These are phyloP conservation scores for Plasmodium falciparum DNA, from an alignment of 169 alveolate species.

Conservation along the genomic window DNA sequence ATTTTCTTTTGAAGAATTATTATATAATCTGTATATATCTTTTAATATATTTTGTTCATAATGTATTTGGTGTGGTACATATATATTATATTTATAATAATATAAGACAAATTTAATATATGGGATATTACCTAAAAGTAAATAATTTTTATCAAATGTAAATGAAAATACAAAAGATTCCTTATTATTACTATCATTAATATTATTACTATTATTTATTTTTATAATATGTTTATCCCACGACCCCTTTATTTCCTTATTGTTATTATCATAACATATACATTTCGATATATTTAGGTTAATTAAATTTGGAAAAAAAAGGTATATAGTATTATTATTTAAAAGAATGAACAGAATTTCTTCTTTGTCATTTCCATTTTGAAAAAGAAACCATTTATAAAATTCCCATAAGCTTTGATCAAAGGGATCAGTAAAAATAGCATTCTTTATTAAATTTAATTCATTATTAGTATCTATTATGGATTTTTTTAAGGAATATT, in stretches of 20 bases:
- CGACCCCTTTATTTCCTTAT: constrained; percentile 35
- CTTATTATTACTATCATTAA: constrained; percentile 1
- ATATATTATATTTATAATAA: constrained; percentile 66
- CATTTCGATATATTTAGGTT: constrained; percentile 35
- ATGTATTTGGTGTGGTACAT: constrained; percentile 29
- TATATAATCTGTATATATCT: constrained; percentile 12
- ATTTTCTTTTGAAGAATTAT: constrained; percentile 12
- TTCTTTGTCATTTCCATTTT: constrained; percentile 63
- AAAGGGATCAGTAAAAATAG: constrained; percentile 72
- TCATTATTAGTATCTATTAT: constrained; percentile 33
- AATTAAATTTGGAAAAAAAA: constrained; percentile 58
- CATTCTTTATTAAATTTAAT: constrained; percentile 57
- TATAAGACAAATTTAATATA: constrained; percentile 48
- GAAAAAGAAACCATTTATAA: constrained; percentile 75
- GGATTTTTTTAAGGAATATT: constrained; percentile 48
- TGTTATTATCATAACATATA: constrained; percentile 39
- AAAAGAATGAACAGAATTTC: constrained; percentile 44
- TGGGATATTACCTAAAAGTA: constrained; percentile 3
- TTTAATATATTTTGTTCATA: constrained; percentile 53
- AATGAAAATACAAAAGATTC: constrained; percentile 55
- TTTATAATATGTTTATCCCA: constrained; percentile 46
- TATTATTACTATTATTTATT: background rate
- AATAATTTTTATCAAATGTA: constrained; percentile 17
- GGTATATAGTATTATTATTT: constrained; percentile 34
- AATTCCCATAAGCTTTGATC: constrained; percentile 77